Conservation (phyloP, 768 basidiomycete species). For the Naganishia vishniacii region DNA sequence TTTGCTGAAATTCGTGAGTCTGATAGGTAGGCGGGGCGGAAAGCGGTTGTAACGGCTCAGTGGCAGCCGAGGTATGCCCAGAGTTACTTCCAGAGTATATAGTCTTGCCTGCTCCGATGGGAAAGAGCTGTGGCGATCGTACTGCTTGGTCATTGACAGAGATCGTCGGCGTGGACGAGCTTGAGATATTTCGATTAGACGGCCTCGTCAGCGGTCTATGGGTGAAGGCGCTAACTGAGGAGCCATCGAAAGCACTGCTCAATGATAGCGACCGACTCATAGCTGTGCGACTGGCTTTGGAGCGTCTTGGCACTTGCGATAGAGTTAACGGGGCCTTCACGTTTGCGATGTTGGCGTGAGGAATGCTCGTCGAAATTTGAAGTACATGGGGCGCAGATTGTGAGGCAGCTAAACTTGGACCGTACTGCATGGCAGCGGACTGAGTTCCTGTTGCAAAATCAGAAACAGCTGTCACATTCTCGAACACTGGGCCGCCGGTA, state of each 20-base stretch:
- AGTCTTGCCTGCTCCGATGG: conserved; percentile 3
- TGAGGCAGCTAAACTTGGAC: not conserved
- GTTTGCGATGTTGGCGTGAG: not conserved
- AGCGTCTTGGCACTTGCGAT: conserved; percentile 10
- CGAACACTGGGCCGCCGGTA: not conserved
- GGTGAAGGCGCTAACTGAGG: conserved; percentile 18
- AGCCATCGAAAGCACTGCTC: conserved; percentile 13
- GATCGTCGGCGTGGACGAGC: not conserved
- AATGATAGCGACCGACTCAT: conserved; percentile 12
- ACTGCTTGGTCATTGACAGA: not conserved
- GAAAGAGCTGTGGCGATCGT: conserved; percentile 18
- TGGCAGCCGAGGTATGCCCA: not conserved
- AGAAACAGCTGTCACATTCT: not conserved
- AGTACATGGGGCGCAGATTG: not conserved
- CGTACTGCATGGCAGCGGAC: not conserved
- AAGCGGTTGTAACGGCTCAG: not conserved
- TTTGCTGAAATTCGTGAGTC: not conserved
- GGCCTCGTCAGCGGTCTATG: conserved; percentile 11
- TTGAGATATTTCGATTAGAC: not conserved
- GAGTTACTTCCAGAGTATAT: not conserved
- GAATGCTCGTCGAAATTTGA: not conserved
- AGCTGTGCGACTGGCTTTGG: not conserved
- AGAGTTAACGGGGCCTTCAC: conserved; percentile 10
- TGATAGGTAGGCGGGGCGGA: not conserved
- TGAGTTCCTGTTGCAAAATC: not conserved